A percentile compares a stretch with the other conserved stretches of the same genome.
phyloP scores from a whole-genome alignment of 2,329 filamentous ascomycete species.

The Talaromyces pinophilus region DNA sequence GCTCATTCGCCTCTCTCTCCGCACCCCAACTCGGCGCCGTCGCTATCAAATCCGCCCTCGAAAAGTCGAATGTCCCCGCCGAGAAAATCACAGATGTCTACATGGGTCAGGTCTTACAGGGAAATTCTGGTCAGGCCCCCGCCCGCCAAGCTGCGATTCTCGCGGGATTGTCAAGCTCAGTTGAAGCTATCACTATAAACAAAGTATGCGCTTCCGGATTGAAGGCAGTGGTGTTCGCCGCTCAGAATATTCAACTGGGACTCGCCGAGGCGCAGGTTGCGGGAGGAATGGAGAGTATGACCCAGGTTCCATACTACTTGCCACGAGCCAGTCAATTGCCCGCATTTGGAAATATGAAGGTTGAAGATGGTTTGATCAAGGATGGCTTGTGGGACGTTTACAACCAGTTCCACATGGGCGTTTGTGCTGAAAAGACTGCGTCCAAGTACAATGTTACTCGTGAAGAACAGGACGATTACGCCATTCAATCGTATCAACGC shows the following conservation, averaged over 20 bases:
- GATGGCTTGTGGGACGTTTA: conserved; percentile 97
- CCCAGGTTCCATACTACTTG: conserved; percentile 85
- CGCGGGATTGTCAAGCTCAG: conserved; percentile 74
- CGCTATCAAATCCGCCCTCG: conserved; percentile 87
- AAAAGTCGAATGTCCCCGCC: conserved; percentile 79
- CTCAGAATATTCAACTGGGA: conserved; percentile 91
- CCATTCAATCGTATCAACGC: conserved; percentile 83
- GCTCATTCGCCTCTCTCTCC: conserved; percentile 77
- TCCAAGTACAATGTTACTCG: conserved; percentile 81
- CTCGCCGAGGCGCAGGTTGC: conserved; percentile 85
- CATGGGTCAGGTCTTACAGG: conserved; percentile 94
- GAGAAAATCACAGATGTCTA: conserved; percentile 88
- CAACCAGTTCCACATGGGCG: conserved; percentile 96
- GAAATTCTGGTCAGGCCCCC: conserved; percentile 80
- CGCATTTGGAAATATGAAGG: conserved; percentile 79
- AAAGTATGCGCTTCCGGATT: conserved; percentile 96
- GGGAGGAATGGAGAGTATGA: conserved; percentile 99
- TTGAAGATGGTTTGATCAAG: conserved; percentile 91
- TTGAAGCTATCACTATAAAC: conserved; percentile 92
- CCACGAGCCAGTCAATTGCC: conserved; percentile 79
- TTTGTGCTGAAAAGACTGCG: conserved; percentile 91
- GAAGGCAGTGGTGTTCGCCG: conserved; percentile 86
- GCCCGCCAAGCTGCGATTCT: conserved; percentile 89
- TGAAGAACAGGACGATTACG: conserved; percentile 87
- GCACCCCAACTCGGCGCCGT: conserved; percentile 86